Evolutionary conservation across 768 basidiomycete genomes (phyloP).

Genomic region (Boletus fagicola): DNA sequence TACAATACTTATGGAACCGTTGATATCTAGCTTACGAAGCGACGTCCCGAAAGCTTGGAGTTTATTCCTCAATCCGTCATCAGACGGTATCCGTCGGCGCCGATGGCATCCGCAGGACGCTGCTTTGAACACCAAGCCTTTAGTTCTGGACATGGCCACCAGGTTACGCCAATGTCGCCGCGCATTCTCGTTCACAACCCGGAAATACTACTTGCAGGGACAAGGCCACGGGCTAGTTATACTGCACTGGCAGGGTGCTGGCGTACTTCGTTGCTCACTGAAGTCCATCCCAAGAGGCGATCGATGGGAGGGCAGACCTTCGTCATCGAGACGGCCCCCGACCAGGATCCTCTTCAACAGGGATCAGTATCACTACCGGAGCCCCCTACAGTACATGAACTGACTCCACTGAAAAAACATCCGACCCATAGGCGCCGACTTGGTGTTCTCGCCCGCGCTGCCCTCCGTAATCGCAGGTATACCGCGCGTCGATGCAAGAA

Average conservation of each 20-base stretch:
- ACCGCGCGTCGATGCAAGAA: background rate
- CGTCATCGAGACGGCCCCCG: background rate
- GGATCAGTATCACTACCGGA: background rate
- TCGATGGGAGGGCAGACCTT: background rate
- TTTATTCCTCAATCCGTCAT: slow-evolving; percentile 30
- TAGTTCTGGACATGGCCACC: background rate
- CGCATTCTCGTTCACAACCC: background rate
- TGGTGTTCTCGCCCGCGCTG: slow-evolving; percentile 23
- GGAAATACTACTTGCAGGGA: background rate
- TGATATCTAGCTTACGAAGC: slow-evolving; percentile 2
- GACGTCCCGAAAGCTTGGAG: slow-evolving; percentile 22
- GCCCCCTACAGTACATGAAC: background rate
- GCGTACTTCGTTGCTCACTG: slow-evolving; percentile 2
- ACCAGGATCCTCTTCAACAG: background rate
- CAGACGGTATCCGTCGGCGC: slow-evolving; percentile 19
- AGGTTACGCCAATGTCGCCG: background rate
- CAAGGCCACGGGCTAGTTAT: slow-evolving; percentile 4
- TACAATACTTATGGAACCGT: no score
- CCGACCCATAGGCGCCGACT: slow-evolving; percentile 3
- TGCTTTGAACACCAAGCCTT: background rate
- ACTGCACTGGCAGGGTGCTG: background rate
- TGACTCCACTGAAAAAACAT: background rate
- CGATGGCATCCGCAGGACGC: background rate
- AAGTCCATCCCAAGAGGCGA: background rate
- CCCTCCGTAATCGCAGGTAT: slow-evolving; percentile 19